Evolutionary conservation across 2,329 filamentous ascomycete genomes (phyloP), one percentile per base, ranked within the genome.

Genomic region (Tricladium varicosporioides): DNA sequence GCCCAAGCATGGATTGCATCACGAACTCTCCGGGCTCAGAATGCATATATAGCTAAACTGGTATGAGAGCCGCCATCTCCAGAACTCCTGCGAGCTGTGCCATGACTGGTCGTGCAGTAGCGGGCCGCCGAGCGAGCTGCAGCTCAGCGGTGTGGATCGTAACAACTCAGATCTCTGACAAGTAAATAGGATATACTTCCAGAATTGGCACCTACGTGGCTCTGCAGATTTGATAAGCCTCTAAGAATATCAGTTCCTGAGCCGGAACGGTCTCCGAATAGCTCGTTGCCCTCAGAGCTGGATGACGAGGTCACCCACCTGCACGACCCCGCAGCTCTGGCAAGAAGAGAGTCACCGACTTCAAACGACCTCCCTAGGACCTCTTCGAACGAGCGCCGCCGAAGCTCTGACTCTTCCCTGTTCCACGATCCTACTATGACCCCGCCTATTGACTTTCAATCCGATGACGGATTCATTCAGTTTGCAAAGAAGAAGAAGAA

Each of bases 371-470:
- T 56, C 58, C 58, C 60, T 56, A 60, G 63, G 59, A 59, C 53
- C 60, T 52, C 51, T 14, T 58, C 60, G 5, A 59, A 47, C 43
- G 36, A 61, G 44, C 57, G 59, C 40, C 51, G 22, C 13, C 27
- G 16, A 47, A 51, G 40, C 50, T 36, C 59, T 33, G 60, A 63
- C 36, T 53, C 62, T 42, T 66, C 71, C 64, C 64, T 82, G 5
- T 72, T 84, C 33, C 61, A 62, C 43, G 78, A 82, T 61, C 79
- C 78, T n/a, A 73, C 69, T 40, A 71, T 74, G 63, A 69, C 73
- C 42, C 67, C 74, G 16, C 71, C 75, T 31, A 73, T 89, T 51
- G 85, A 89, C 66, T 82, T 88, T 57, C 74, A 75, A 18, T 81
- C 78, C 22, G 72, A 78, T 52, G 75, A 81, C 44, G 80, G 77